A percentile compares a stretch with the other conserved stretches of the same genome.
Evolutionary conservation across 257 asterid species (phyloP).

Genomic region (Nicotiana undulata): DNA sequence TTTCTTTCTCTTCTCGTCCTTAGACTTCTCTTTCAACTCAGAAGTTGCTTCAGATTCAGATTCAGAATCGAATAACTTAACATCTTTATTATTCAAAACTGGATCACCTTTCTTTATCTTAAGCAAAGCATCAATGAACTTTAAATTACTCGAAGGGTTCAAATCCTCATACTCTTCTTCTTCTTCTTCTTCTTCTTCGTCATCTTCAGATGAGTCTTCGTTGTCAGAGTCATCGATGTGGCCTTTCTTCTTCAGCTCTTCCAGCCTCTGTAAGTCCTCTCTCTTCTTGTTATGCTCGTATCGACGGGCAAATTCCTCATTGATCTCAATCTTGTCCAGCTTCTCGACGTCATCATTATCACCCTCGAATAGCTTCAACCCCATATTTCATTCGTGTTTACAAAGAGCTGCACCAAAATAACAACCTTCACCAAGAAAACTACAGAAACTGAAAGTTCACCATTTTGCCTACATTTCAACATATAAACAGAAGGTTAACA

Average conservation of each 20-base stretch:
- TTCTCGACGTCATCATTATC: slow-evolving; percentile 36
- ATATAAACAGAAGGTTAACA: too few species aligned
- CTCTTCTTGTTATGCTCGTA: slow-evolving; percentile 73
- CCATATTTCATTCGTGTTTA: slow-evolving; percentile 1
- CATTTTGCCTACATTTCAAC: too few species aligned
- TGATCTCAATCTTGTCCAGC: slow-evolving; percentile 35
- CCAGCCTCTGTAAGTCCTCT: slow-evolving; percentile 57
- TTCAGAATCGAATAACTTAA: slow-evolving; percentile 50
- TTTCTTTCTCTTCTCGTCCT: slow-evolving; percentile 9
- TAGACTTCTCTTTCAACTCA: background rate
- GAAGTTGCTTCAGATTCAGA: slow-evolving; percentile 22
- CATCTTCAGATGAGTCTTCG: slow-evolving; percentile 28
- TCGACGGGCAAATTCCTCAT: slow-evolving; percentile 55
- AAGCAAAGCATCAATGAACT: slow-evolving; percentile 51
- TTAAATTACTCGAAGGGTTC: background rate
- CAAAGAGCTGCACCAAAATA: too few species aligned
- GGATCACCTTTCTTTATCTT: slow-evolving; percentile 65
- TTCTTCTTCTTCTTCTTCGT: slow-evolving; percentile 24
- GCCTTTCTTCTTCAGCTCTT: slow-evolving; percentile 68
- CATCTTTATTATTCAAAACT: slow-evolving; percentile 39
- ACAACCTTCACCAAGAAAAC: too few species aligned
- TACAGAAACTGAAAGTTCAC: too few species aligned
- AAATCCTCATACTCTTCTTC: slow-evolving; percentile 18
- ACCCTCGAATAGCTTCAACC: slow-evolving; percentile 41
- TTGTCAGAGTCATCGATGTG: slow-evolving; percentile 7